phyloP scores from a whole-genome alignment of 768 basidiomycete genomes.

The Termitomyces heimii region DNA sequence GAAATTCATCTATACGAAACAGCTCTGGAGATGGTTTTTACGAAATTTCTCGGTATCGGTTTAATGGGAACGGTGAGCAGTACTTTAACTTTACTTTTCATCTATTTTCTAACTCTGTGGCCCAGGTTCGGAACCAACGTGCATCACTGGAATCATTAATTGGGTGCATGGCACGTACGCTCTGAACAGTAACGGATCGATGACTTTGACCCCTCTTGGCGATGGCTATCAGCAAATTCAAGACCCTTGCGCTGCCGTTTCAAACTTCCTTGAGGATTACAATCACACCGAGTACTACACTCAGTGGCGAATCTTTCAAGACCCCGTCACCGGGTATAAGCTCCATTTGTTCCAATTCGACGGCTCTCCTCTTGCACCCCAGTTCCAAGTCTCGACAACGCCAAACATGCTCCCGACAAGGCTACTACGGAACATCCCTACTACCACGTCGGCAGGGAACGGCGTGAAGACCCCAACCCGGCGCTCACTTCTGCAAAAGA shows the following conservation, averaged over 20 bases:
- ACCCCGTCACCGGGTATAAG: slow-evolving; percentile 53
- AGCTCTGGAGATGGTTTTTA: slow-evolving; percentile 75
- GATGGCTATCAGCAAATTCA: slow-evolving; percentile 96
- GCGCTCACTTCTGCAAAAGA: slow-evolving; percentile 13
- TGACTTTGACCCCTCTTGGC: slow-evolving; percentile 63
- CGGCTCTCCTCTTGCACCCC: slow-evolving; percentile 68
- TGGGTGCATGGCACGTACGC: slow-evolving; percentile 86
- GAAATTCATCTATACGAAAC: slow-evolving; percentile 5
- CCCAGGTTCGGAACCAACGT: slow-evolving; percentile 74
- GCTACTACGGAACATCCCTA: slow-evolving; percentile 46
- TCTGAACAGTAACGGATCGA: slow-evolving; percentile 71
- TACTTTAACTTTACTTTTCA: not conserved
- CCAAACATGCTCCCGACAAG: slow-evolving; percentile 87
- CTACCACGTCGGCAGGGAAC: slow-evolving; percentile 14
- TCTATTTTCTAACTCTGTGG: not conserved
- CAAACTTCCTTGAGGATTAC: slow-evolving; percentile 84
- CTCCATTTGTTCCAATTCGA: slow-evolving; percentile 78
- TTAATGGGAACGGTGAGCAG: slow-evolving; percentile 73
- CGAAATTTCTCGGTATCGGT: slow-evolving; percentile 89
- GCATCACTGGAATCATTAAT: slow-evolving; percentile 82
- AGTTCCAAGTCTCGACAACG: slow-evolving; percentile 57
- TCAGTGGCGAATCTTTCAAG: slow-evolving; percentile 69
- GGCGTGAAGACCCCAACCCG: slow-evolving; percentile 16
- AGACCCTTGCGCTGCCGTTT: slow-evolving; percentile 84
- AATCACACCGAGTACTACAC: slow-evolving; percentile 64